phyloP scores from a whole-genome alignment of 257 asterid species.

The Fraxinus americana region DNA sequence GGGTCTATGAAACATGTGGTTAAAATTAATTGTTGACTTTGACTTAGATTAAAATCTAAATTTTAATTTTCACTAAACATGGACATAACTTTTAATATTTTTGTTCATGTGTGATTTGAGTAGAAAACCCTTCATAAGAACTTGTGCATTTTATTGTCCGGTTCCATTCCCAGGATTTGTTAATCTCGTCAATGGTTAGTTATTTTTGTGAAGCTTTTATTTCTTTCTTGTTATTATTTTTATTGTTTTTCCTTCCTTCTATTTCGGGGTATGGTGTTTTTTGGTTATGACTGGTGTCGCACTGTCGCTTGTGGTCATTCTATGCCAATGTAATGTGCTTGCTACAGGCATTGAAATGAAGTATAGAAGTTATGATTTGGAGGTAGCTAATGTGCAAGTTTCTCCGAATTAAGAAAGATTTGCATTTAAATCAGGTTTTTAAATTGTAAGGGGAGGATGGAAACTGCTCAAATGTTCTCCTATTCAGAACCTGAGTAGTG shows the following conservation, averaged over 20 bases:
- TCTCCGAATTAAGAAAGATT: constrained; percentile 2
- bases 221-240: background rate
- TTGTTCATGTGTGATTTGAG: background rate
- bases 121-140: background rate
- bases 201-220: background rate
- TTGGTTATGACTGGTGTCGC: background rate
- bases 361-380: background rate
- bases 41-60: too few relatives aligned
- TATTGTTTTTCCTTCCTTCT: background rate
- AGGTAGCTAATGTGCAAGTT: background rate
- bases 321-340: background rate
- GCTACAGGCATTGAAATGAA: background rate
- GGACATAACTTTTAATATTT: background rate
- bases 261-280: background rate
- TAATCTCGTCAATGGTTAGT: background rate
- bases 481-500: background rate
- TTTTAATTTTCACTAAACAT: too few relatives aligned
- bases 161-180: background rate
- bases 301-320: background rate
- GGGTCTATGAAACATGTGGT: too few relatives aligned
- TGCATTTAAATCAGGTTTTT: constrained; percentile 2
- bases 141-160: background rate
- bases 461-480: background rate
- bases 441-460: background rate
- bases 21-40: too few relatives aligned